Base-by-base conservation (phyloP, 1,139 yeast species). In the Pichia sp. region DNA sequence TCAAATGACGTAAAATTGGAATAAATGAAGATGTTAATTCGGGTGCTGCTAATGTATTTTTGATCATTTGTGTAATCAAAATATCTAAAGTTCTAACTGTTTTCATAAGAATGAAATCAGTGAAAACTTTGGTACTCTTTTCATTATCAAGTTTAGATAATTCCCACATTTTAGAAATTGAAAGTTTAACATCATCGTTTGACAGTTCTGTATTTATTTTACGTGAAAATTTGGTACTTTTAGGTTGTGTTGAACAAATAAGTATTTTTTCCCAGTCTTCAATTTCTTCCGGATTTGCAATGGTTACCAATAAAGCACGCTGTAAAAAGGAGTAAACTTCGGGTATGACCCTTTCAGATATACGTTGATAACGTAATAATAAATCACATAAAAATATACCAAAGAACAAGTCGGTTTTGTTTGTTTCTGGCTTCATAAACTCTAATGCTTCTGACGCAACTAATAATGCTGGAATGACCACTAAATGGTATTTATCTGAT, bases 401-500 rank as follows among this genome's bases (percentile, higher is more conserved):
- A 36, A 69, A 62, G 41, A 70, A 63, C 20, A 78, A 53, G 47
- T 71, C 74, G 13, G 64, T 64, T 26, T 70, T 51, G 7, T 71
- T 58, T 26, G 64, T 63, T 16, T 53, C 57, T 2, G 53, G 50
- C 35, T 74, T 69, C 32, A 74, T 61, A 52, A 76, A 77, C 38
- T 83, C 79, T 46, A 90, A 68, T 24, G 79, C 72, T 64, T 88
- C 92, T 47, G 83, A 78, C 71, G 89, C 79, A 40, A 88, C 66
- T 38, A 92, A 76, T 36, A 80, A 70, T 2, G 94, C 76, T 3
- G 97, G 96, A 0, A 97, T 89, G 5, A 83, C 90, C 18, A 92
- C 84, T 54, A 88, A 73, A 71, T 94, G 97, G 66, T 87, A 92
- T 62, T 89, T 94, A 71, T 94, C 99, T 0, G 98, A 92, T 1